A percentile compares a stretch with the other conserved stretches of the same genome.
Conservation (phyloP, 192 early-diverging fungal species). For the Borealophlyctis nickersoniae region DNA sequence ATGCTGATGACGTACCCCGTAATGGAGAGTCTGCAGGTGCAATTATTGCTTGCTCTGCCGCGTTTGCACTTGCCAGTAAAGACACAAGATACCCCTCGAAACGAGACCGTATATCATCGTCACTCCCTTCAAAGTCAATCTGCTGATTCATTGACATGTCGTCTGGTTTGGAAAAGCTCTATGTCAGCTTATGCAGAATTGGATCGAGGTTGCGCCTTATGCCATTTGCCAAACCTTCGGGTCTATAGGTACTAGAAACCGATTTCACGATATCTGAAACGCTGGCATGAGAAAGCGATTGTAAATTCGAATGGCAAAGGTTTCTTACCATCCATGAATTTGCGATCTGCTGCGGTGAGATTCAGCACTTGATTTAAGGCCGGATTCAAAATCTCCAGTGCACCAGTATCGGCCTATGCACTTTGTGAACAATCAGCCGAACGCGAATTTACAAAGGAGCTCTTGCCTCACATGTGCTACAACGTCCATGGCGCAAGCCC, state of each 20-base stretch:
- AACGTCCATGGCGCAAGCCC: slow-evolving; percentile 65
- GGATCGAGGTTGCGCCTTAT: no score
- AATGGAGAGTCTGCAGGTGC: slow-evolving; percentile 18
- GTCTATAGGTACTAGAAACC: slow-evolving; percentile 54
- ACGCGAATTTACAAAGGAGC: no score
- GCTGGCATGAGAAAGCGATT: not conserved
- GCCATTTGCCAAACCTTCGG: slow-evolving; percentile 49
- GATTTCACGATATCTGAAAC: slow-evolving; percentile 59
- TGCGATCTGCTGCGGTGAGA: slow-evolving; percentile 66
- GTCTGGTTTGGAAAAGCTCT: no score
- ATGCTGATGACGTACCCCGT: not conserved
- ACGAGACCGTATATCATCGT: slow-evolving; percentile 70
- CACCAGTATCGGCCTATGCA: slow-evolving; percentile 63
- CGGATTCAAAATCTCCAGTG: slow-evolving; percentile 67
- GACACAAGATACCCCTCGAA: slow-evolving; percentile 74
- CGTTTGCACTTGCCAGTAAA: slow-evolving; percentile 64
- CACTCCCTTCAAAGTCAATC: slow-evolving; percentile 70
- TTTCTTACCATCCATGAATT: slow-evolving; percentile 65
- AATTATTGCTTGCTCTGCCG: slow-evolving; percentile 35
- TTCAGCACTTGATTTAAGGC: slow-evolving; percentile 48
- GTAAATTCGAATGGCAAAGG: not conserved
- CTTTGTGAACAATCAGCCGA: not conserved
- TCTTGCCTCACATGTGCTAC: slow-evolving; percentile 69
- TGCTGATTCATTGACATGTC: slow-evolving; percentile 51
- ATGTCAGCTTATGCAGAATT: no score